Base-by-base conservation (phyloP, 2,329 filamentous ascomycete species). In the Pezizomycotina sp. region DNA sequence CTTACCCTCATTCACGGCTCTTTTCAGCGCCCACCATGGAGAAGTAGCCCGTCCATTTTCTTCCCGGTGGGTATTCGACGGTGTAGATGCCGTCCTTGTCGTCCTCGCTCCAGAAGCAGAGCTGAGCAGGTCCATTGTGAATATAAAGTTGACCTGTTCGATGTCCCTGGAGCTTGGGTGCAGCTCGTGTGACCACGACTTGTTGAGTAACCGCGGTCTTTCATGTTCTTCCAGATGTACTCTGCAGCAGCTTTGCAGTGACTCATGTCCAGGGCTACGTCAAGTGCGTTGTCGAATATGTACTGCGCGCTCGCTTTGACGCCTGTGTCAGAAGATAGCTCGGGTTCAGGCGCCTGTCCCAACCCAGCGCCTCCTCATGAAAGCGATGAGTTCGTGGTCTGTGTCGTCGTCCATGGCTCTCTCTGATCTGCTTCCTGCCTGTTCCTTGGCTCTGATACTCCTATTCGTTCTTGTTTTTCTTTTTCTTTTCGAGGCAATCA, bases 71-170 rank as follows among this genome's bases (percentile, higher is more conserved):
- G 57, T 93, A 95, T 38, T 80, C 74, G 26, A 98, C 68, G 6
- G 77, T 69, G 56, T 86, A 98, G 7, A 82, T 67, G 50, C 86
- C 73, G 4, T 72, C 66, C 7, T 78, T 74, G 2, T 57, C 52
- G 41, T 65, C 59, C 34, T 80, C 75, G 9, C 81, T 91, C 89
- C 89, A 98, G 57, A 98, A 98, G 14, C 77, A 55, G 95, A 98
- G 55, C 98, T 98, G 32, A 98, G 62, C 18, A 98, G 58, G 55
- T 98, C 89, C 82, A 98, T 92, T 13, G 80, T 82, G 56, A 98
- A 95, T 51, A 98, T 86, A 55, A 98, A 95, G 46, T 80, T 76
- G 14, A 92, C 71, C 0, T 82, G 84, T 32, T 59, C 66, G 52
- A 81, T 78, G 53, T 91, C 75, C 53, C 82, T 82, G 26, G 69